Percentiles rank a stretch among this genome's conserved stretches.
These are phyloP conservation scores for Whalleya microplaca DNA, from an alignment of 2,329 filamentous ascomycete genomes.

Conservation along the genomic window DNA sequence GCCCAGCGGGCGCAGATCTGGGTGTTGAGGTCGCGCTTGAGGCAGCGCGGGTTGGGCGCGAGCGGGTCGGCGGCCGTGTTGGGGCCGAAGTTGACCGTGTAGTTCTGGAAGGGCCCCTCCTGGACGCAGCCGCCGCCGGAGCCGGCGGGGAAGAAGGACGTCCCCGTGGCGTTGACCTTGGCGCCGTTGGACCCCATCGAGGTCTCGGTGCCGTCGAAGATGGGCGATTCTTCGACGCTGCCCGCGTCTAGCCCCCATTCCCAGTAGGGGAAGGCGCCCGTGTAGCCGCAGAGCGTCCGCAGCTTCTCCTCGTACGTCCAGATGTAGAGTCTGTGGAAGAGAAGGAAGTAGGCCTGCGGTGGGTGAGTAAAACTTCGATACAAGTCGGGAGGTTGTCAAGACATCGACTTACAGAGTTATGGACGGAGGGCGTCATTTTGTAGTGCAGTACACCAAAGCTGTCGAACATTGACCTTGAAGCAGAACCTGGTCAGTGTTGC, in stretches of 20 bases:
- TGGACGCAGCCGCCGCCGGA: conserved; percentile 58
- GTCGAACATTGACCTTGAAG: conserved; percentile 32
- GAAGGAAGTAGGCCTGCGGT: conserved; percentile 40
- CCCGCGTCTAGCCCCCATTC: conserved; percentile 45
- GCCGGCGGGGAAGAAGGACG: conserved; percentile 44
- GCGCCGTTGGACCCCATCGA: conserved; percentile 50
- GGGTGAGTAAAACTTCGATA: neutral
- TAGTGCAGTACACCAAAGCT: conserved; percentile 38
- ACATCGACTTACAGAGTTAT: conserved; percentile 33
- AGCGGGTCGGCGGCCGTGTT: conserved; percentile 36
- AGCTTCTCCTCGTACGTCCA: conserved; percentile 41
- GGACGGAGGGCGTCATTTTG: conserved; percentile 33
- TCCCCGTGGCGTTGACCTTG: conserved; percentile 30
- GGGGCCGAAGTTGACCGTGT: conserved; percentile 45
- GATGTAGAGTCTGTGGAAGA: conserved; percentile 43
- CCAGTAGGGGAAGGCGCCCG: conserved; percentile 34
- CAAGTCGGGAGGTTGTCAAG: neutral
- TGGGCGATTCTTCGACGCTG: conserved; percentile 42
- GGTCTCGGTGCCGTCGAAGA: conserved; percentile 50
- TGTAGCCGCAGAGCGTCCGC: conserved; percentile 40
- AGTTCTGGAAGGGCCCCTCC: conserved; percentile 49
- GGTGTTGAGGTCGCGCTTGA: conserved; percentile 46
- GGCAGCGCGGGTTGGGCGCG: conserved; percentile 46
- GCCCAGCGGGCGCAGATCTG: conserved; percentile 36
- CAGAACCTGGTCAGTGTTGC: neutral